phyloP scores from a whole-genome alignment of 129 eudicot species.

The Dittrichia graveolens region DNA sequence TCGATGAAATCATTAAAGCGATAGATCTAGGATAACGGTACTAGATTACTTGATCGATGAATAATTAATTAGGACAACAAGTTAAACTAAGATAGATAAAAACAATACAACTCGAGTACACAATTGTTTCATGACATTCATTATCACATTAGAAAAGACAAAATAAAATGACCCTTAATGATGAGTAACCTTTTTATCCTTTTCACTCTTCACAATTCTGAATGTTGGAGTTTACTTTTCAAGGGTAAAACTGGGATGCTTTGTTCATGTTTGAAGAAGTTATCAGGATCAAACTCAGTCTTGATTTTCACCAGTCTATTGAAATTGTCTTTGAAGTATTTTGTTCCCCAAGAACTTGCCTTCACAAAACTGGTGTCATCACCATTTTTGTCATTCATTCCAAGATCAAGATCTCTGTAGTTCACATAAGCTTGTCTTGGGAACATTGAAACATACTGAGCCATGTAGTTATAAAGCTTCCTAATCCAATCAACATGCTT shows the following conservation, averaged over 20 bases:
- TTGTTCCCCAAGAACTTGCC: slow-evolving; percentile 35
- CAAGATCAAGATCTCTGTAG: slow-evolving; percentile 32
- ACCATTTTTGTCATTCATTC: slow-evolving; percentile 32
- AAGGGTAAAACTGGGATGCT: slow-evolving; percentile 30
- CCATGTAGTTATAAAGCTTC: slow-evolving; percentile 31
- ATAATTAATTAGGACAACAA: too few species aligned
- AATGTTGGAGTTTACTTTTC: slow-evolving; percentile 7
- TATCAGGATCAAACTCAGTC: slow-evolving; percentile 32
- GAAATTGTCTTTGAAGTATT: slow-evolving; percentile 28
- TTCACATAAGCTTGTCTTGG: slow-evolving; percentile 31
- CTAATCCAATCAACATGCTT: slow-evolving; percentile 32
- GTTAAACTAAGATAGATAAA: too few species aligned
- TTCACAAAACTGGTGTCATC: slow-evolving; percentile 28
- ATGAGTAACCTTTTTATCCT: slow-evolving; percentile 11
- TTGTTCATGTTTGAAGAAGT: slow-evolving; percentile 35
- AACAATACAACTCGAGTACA: too few species aligned
- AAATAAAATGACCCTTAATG: slow-evolving; percentile 8
- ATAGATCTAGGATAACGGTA: too few species aligned
- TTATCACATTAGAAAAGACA: slow-evolving; percentile 2
- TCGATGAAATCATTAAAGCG: too few species aligned
- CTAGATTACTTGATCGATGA: too few species aligned
- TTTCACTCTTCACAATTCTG: not conserved
- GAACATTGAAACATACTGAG: slow-evolving; percentile 31
- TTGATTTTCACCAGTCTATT: slow-evolving; percentile 33
- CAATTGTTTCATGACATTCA: not conserved